phyloP scores from a whole-genome alignment of 257 asterid species.

The Nicotiana undulata region DNA sequence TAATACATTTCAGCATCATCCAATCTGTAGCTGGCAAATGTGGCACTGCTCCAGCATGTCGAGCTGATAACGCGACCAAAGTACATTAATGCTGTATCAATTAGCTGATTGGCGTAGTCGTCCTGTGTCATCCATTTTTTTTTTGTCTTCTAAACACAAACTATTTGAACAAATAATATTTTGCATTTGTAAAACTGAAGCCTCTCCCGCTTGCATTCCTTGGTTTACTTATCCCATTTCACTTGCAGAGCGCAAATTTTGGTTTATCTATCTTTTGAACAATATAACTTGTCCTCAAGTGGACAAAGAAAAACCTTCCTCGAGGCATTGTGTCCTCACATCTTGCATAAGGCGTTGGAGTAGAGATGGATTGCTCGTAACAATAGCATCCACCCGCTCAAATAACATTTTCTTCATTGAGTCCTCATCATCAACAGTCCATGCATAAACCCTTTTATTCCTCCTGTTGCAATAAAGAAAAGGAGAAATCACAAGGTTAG shows the following conservation, averaged over 20 bases:
- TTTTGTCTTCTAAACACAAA: neutral
- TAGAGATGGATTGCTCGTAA: slow-evolving; percentile 71
- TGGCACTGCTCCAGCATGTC: neutral
- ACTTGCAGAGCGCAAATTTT: neutral
- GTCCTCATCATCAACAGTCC: slow-evolving; percentile 85
- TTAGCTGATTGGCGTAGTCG: neutral
- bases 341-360: slow-evolving; percentile 72
- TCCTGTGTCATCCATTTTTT: neutral
- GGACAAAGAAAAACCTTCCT: slow-evolving; percentile 53
- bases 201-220: neutral
- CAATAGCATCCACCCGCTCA: slow-evolving; percentile 72
- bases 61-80: neutral
- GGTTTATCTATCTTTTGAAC: neutral
- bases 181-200: neutral
- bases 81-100: neutral
- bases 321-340: slow-evolving; percentile 45
- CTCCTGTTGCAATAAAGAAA: slow-evolving; percentile 42
- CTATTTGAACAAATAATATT: neutral
- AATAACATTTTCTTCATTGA: slow-evolving; percentile 61
- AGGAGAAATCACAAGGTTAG: neutral
- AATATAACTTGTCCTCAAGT: slow-evolving; percentile 7
- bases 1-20: neutral
- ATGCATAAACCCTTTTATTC: slow-evolving; percentile 75
- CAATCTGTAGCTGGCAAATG: neutral
- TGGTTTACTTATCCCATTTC: neutral